Base-by-base conservation (phyloP, 2,329 filamentous ascomycete species). In the Aureobasidium sp. region DNA sequence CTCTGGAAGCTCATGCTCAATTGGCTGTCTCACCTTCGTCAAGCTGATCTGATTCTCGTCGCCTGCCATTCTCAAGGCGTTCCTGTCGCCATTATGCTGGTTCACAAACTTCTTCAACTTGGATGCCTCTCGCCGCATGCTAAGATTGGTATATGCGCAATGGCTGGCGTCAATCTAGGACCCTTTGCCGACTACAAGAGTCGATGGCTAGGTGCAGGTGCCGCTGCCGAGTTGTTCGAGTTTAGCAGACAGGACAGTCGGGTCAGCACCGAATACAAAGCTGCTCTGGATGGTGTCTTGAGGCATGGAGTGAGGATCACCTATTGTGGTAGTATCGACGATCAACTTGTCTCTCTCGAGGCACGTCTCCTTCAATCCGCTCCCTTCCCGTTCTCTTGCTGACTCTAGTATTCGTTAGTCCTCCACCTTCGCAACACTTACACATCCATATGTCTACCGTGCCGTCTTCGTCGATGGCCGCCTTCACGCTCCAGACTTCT, bases 41-140 rank as follows among this genome's bases (percentile, higher is more conserved):
- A 83, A 59, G 92, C 94, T 0, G 94, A 99, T 74, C 87, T 97
- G 64, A 87, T 99, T 45, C 75, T 99, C 42, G 78, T 99, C n/a
- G 91, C 91, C 3, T 96, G 91, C 63, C 94, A 99, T 73, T 96
- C 91, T 3, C 94, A 99, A 73, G 94, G 94, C 27, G 94, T 97
- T 0, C 94, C 94, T 0, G 94, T 99, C 0, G 88, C 89, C 6
- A 83, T 96, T 63, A 97, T 97, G 86, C 80, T 99, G 3, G 81
- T 97, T 5, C 91, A 92, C 5, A 97, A 96, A 73, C 80, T 99
- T 47, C 92, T 99, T 59, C 88, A 94, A 59, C 86, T 97, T 63
- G 92, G 92, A 2, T 90, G 94, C 66, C 83, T 97, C 34, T 86
- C 85, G 15, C 83, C 83, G 42, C 62, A 70, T 16, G 83, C 88